Conservation (phyloP, 768 basidiomycete species). For the Pulveroboletus sp. region DNA sequence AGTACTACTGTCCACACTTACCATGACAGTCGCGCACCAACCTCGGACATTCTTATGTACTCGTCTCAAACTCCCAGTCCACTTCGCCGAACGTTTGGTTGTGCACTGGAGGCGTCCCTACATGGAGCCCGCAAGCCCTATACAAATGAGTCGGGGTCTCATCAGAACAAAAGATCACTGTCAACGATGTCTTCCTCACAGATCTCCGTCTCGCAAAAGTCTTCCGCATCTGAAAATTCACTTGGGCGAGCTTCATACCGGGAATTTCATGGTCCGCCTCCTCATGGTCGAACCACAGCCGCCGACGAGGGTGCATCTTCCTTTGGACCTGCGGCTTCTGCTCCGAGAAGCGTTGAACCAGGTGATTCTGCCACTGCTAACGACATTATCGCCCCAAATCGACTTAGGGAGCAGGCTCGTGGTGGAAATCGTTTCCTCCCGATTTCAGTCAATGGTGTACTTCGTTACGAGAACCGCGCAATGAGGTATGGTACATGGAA, state of each 20-base stretch:
- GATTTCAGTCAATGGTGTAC: slow-evolving; percentile 12
- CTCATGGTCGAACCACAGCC: slow-evolving; percentile 8
- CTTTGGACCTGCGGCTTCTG: neutral
- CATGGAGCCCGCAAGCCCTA: neutral
- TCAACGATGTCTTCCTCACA: slow-evolving; percentile 16
- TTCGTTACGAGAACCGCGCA: slow-evolving; percentile 3
- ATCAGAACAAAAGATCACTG: neutral
- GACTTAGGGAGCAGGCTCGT: slow-evolving; percentile 2
- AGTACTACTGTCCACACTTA: neutral
- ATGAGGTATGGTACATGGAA: slow-evolving; percentile 5
- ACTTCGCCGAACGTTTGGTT: neutral
- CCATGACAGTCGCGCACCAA: neutral
- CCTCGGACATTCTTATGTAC: neutral
- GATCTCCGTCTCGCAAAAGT: slow-evolving; percentile 12
- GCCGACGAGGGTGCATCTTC: neutral
- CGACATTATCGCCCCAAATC: neutral
- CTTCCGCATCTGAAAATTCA: slow-evolving; percentile 13
- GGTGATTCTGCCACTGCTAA: neutral
- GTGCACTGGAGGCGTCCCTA: neutral
- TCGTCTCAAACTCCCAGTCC: slow-evolving; percentile 1
- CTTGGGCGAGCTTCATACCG: slow-evolving; percentile 22
- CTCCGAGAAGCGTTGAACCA: neutral
- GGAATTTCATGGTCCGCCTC: slow-evolving; percentile 11
- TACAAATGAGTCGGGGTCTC: neutral
- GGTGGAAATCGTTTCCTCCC: slow-evolving; percentile 9